A percentile compares a stretch with the other conserved stretches of the same genome.
Evolutionary conservation across 805 yeast species (phyloP).

Genomic region (Komagataella pseudopastoris): DNA sequence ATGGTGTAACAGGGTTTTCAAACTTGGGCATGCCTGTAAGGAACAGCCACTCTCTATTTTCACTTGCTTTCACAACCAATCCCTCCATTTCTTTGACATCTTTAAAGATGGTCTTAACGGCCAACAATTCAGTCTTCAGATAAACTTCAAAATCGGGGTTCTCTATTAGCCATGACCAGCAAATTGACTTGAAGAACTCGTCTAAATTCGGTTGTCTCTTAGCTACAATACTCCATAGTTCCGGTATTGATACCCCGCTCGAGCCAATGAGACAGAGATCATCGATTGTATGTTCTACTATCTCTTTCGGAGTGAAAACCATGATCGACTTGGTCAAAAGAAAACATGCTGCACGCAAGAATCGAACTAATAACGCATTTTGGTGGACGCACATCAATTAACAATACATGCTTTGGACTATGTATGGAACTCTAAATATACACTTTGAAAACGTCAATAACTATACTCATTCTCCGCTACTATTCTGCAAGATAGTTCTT

Average conservation of each 20-base stretch:
- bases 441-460: background rate
- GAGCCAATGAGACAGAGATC: slow-evolving; percentile 21
- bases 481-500: slow-evolving; percentile 60
- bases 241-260: slow-evolving; percentile 15
- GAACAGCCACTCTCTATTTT: slow-evolving; percentile 42
- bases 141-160: slow-evolving; percentile 13
- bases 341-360: slow-evolving; percentile 2
- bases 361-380: background rate
- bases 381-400: background rate
- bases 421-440: background rate
- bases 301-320: slow-evolving; percentile 16
- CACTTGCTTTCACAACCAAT: slow-evolving; percentile 24
- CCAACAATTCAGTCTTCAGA: background rate
- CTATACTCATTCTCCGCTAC: background rate
- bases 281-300: slow-evolving; percentile 19
- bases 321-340: background rate
- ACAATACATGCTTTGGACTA: background rate
- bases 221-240: slow-evolving; percentile 19
- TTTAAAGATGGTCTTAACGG: too few relatives aligned
- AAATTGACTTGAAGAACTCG: slow-evolving; percentile 16
- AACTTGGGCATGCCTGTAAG: slow-evolving; percentile 50
- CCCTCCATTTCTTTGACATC: background rate
- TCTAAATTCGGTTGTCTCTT: slow-evolving; percentile 11
- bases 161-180: slow-evolving; percentile 23
- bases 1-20: slow-evolving; percentile 9